Evolutionary conservation across 2,329 filamentous ascomycete species (phyloP).

Genomic region (Trichophyton equinum): DNA sequence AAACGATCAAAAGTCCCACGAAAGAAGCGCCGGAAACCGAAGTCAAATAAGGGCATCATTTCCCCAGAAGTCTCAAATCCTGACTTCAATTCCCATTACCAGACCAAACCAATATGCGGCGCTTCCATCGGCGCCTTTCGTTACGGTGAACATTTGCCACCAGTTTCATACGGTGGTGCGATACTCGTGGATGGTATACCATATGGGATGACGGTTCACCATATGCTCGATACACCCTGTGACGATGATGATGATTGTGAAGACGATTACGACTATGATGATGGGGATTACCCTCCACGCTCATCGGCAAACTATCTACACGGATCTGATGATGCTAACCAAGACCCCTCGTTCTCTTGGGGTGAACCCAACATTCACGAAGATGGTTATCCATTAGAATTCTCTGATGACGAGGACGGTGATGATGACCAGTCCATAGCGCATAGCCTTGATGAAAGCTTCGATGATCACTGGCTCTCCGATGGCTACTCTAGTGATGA

Average conservation of each 20-base stretch:
- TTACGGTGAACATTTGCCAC: slow-evolving; percentile 71
- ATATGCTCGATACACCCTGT: slow-evolving; percentile 67
- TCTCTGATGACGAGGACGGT: slow-evolving; percentile 41
- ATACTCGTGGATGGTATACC: slow-evolving; percentile 72
- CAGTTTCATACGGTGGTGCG: slow-evolving; percentile 81
- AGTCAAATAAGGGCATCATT: slow-evolving; percentile 20
- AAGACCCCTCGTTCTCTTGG: slow-evolving; percentile 27
- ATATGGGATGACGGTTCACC: slow-evolving; percentile 92
- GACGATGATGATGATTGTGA: slow-evolving; percentile 39
- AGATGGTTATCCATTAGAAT: slow-evolving; percentile 35
- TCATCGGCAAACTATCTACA: slow-evolving; percentile 31
- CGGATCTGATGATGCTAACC: slow-evolving; percentile 14
- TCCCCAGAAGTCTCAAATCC: slow-evolving; percentile 19
- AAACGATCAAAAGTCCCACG: slow-evolving; percentile 41
- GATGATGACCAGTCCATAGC: slow-evolving; percentile 28
- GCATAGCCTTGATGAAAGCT: slow-evolving; percentile 25
- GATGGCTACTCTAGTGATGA: slow-evolving; percentile 42
- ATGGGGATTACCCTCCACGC: slow-evolving; percentile 27
- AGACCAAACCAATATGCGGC: slow-evolving; percentile 66
- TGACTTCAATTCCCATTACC: slow-evolving; percentile 57
- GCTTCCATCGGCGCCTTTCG: slow-evolving; percentile 89
- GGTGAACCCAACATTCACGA: slow-evolving; percentile 29
- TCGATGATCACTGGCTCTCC: slow-evolving; percentile 34
- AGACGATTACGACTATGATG: slow-evolving; percentile 27
- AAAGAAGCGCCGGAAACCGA: slow-evolving; percentile 29